Evolutionary conservation across 495 filamentous ascomycete species (phyloP), one percentile per base, ranked within the genome.

Genomic region (Penicillium verhagenii): DNA sequence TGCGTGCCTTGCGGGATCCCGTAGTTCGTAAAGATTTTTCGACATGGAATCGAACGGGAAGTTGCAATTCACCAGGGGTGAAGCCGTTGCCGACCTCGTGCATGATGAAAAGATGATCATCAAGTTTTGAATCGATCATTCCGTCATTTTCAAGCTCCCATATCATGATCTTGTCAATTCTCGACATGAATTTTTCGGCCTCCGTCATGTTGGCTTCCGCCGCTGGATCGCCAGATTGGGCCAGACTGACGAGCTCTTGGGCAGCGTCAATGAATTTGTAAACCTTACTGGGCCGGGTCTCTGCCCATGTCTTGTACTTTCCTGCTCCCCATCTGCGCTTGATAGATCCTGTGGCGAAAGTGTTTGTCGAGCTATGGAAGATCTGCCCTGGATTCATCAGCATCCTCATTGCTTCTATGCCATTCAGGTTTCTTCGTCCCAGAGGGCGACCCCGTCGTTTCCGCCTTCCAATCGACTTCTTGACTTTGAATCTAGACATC

Each of bases 341-440:
- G 47, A 50, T 38, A 50, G 47, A 35, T n/a, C 28, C 33, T 3
- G 74, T 74, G 5, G 68, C 68, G 54, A 81, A 83, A 9, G 78
- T 83, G 14, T 79, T 78, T 37, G 57, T 72, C 6, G 47, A 39
- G 2, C 60, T 18, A 48, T 81, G 64, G 57, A 79, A 79, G 3
- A 47, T 40, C 31, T 81, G 75, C 20, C 57, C 59, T 6, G 79
- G 72, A 50, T 77, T 71, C 72, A 80, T 80, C 35, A 79, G 53
- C 63, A 74, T 73, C n/a, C 70, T 60, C 61, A 71, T 66, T 6
- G 69, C 58, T 4, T 63, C 67, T 35, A 69, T 58, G 26, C 53
- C 47, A 16, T 68, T 67, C 8, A 75, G 57, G 14, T 57, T 47
- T 4, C 44, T 61, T 56, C 29, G 31, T 19, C 46, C 19, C 50